A percentile compares a stretch with the other conserved stretches of the same genome.
phyloP scores from a whole-genome alignment of 176 grass and related monocot genomes.

The Oryza glumipatula region DNA sequence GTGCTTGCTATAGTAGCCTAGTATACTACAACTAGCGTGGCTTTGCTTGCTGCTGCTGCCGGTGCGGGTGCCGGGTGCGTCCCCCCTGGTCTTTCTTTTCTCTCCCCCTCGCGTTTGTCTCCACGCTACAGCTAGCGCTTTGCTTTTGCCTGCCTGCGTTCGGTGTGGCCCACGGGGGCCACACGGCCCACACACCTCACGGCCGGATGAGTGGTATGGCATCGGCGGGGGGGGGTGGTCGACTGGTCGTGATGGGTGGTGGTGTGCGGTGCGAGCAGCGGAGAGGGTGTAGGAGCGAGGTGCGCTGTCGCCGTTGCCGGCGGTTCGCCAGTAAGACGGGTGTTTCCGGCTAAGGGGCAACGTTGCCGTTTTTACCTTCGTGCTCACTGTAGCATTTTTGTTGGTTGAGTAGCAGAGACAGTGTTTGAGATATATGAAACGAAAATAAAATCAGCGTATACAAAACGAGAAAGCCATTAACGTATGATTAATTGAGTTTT shows the following conservation, averaged over 20 bases:
- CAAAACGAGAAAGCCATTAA: no score
- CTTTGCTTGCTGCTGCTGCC: not conserved
- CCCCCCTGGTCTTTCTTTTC: conserved; percentile 40
- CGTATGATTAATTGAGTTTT: no score
- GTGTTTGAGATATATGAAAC: no score
- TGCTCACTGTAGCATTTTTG: no score
- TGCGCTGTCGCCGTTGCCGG: conserved; percentile 1
- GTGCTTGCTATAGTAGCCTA: not conserved
- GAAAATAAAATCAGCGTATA: no score
- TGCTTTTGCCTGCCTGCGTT: not conserved
- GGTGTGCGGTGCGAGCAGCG: not conserved
- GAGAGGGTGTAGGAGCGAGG: not conserved
- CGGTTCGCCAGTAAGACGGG: not conserved
- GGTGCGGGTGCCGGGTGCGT: not conserved
- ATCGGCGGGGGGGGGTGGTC: not conserved
- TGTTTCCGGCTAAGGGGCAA: no score
- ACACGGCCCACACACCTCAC: not conserved
- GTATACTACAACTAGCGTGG: not conserved
- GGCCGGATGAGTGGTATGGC: not conserved
- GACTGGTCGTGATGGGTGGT: not conserved
- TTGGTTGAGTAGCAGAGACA: no score
- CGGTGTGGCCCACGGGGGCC: not conserved
- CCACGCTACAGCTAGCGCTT: not conserved
- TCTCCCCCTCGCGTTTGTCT: conserved; percentile 30
- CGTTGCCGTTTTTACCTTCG: no score